These are phyloP conservation scores for Hyphopichia khmerensis DNA, from an alignment of 1,139 yeast species.

Conservation along the genomic window DNA sequence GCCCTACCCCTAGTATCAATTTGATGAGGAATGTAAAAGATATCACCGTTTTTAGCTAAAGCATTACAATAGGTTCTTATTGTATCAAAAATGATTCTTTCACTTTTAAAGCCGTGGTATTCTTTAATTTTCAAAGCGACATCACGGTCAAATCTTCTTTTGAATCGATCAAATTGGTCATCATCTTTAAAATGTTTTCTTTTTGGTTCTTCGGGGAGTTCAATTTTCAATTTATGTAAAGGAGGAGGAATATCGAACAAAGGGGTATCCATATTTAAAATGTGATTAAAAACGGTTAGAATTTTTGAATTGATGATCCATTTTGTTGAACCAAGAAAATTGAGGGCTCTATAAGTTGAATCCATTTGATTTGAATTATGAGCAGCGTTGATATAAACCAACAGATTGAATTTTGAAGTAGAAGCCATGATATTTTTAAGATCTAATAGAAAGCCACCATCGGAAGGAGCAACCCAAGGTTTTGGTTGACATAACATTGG, in stretches of 20 bases:
- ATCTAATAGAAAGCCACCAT: conserved; percentile 36
- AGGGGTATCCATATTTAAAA: conserved; percentile 21
- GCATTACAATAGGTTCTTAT: conserved; percentile 25
- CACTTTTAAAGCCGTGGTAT: conserved; percentile 16
- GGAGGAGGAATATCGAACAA: conserved; percentile 31
- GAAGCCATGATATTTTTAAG: conserved; percentile 27
- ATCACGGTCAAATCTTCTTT: not conserved
- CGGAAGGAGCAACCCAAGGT: conserved; percentile 32
- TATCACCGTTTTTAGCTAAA: conserved; percentile 32
- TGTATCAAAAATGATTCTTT: conserved; percentile 22
- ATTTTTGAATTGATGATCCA: conserved; percentile 39
- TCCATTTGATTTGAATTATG: conserved; percentile 33
- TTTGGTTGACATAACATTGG: conserved; percentile 45
- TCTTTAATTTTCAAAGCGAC: conserved; percentile 6
- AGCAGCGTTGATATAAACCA: conserved; percentile 23
- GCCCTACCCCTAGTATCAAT: conserved; percentile 46
- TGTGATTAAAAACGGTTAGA: conserved; percentile 20
- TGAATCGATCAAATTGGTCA: conserved; percentile 3
- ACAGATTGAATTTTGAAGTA: conserved; percentile 11
- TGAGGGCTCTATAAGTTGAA: conserved; percentile 29
- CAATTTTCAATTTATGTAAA: conserved; percentile 1
- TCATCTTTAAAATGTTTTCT: conserved; percentile 5
- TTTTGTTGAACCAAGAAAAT: conserved; percentile 27
- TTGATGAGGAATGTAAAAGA: conserved; percentile 39
- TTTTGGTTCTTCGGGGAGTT: conserved; percentile 7